These are phyloP conservation scores for Collybiopsis luxurians DNA, from an alignment of 768 basidiomycete genomes.

Conservation along the genomic window DNA sequence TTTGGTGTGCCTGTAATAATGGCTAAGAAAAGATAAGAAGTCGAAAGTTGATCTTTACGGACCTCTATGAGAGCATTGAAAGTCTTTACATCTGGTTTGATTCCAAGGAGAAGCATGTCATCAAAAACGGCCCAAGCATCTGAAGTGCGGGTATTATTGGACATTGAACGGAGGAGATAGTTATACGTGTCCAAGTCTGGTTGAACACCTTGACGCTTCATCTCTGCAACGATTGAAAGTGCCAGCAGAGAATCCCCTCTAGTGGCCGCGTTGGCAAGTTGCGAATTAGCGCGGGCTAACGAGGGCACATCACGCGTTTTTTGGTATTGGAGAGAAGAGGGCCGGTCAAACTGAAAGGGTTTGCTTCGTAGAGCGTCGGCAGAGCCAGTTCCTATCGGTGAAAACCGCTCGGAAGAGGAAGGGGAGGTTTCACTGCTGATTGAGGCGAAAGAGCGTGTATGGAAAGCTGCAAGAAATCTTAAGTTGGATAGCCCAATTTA, in stretches of 20 bases:
- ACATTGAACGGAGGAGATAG: constrained; percentile 48
- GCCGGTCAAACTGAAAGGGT: constrained; percentile 10
- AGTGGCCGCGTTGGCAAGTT: constrained; percentile 36
- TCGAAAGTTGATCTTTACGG: constrained; percentile 12
- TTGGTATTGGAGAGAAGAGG: constrained; percentile 20
- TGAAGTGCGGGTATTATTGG: constrained; percentile 36
- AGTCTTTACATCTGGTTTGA: constrained; percentile 47
- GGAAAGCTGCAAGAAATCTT: neutral
- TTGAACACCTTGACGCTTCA: constrained; percentile 53
- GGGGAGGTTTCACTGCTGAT: neutral
- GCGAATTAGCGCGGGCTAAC: constrained; percentile 28
- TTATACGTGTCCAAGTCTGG: constrained; percentile 61
- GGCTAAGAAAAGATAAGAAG: constrained; percentile 11
- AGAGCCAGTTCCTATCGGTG: neutral
- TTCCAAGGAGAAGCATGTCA: constrained; percentile 56
- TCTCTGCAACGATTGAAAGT: constrained; percentile 45
- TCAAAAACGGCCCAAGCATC: constrained; percentile 67
- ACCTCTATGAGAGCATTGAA: constrained; percentile 66
- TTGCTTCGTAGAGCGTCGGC: constrained; percentile 4
- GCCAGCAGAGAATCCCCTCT: constrained; percentile 33
- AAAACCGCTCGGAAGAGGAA: neutral
- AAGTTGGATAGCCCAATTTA: neutral
- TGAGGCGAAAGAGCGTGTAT: neutral
- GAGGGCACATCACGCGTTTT: constrained; percentile 18
- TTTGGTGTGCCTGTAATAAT: constrained; percentile 43